Conservation (phyloP, 116 monocot genomes). For the Iris pallida region DNA sequence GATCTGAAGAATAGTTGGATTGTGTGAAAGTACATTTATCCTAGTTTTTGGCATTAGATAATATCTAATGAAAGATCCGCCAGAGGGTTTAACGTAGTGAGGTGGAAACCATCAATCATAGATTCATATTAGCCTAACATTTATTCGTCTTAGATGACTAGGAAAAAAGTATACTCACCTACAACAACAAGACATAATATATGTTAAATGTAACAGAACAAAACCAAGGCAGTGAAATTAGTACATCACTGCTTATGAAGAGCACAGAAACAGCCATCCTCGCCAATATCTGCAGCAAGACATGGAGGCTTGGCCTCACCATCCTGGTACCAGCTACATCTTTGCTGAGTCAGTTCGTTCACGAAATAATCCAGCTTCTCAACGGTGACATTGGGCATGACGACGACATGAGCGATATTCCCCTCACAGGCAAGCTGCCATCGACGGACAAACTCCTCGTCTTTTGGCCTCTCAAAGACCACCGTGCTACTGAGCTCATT, state of each 20-base stretch:
- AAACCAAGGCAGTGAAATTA: neutral
- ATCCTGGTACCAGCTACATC: slow-evolving; percentile 46
- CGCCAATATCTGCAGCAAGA: slow-evolving; percentile 47
- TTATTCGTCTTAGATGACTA: neutral
- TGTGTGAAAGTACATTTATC: no score
- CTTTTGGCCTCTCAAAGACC: slow-evolving; percentile 81
- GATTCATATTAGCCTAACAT: neutral
- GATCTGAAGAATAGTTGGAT: no score
- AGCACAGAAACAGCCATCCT: slow-evolving; percentile 57
- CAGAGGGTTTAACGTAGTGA: neutral
- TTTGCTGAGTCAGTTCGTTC: slow-evolving; percentile 42
- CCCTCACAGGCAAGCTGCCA: slow-evolving; percentile 98
- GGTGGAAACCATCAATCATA: neutral
- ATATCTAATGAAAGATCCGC: neutral
- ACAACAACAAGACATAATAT: neutral
- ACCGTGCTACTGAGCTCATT: slow-evolving; percentile 96
- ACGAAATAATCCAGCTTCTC: slow-evolving; percentile 75
- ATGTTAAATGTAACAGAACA: neutral
- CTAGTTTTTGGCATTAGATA: no score
- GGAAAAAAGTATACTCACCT: neutral
- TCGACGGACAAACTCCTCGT: slow-evolving; percentile 62
- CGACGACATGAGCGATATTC: slow-evolving; percentile 89
- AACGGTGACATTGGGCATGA: slow-evolving; percentile 80
- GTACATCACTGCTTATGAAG: slow-evolving; percentile 32
- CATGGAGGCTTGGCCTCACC: slow-evolving; percentile 37